Evolutionary conservation across 164 flowering plant genomes (phyloP), one percentile per base, ranked within the genome.

Genomic region (Kalanchoe fedtschenkoi): DNA sequence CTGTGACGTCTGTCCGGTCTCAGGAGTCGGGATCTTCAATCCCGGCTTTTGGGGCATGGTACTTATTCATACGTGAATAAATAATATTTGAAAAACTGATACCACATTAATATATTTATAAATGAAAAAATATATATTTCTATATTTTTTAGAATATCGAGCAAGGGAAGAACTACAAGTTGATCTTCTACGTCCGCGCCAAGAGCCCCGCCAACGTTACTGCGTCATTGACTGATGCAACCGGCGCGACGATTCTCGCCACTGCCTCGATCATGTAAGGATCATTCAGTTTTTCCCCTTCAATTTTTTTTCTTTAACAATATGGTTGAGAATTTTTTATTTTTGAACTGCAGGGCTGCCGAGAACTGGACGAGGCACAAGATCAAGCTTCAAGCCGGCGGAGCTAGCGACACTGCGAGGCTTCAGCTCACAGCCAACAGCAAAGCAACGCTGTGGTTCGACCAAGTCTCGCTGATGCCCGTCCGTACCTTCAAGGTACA

Each of bases 401-500:
- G 65, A 66, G 75, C 91, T 39, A 75, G 82, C 70, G 73, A 64
- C 65, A 78, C 77, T 62, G 63, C 95, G 69, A 83, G 96, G 69
- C 87, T 93, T 74, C 86, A 90, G 59, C 70, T 93, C 70, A 87
- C 83, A 32, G 81, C 92, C 46, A 73, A 72, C 29, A 76, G 21
- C 57, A 81, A 77, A 67, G 99, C 95, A 61, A 78, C 77, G 4
- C 71, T 90, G 68, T 93, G 97, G 97, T 70, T 93, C 70, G 97
- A 93, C 66, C 99, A 93, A 78, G 95, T 93, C 19, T 93, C 97
- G 22, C 77, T 74, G 24, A 87, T 90, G 92, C 97, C 99, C 0
- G 26, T 69, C 65, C 96, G 90, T 67, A 93, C 99, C 17, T 85
- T 76, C 70, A 85, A 80, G 90, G 97, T 89, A 70, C 47, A 16